Evolutionary conservation across 768 basidiomycete genomes (phyloP).

Genomic region (Pleurotus eryngii): DNA sequence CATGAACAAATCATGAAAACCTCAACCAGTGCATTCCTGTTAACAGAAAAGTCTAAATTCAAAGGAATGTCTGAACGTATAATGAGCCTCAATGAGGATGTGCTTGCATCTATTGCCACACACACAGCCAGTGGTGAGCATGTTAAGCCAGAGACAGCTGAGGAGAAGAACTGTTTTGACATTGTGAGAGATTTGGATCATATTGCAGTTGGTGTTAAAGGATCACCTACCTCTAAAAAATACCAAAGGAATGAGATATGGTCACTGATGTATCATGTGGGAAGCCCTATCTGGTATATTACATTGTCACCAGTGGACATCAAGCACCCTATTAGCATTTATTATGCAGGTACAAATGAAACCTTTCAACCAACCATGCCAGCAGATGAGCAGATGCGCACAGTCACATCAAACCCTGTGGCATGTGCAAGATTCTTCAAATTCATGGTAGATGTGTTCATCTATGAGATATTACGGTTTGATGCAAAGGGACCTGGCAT

Average conservation of each 20-base stretch:
- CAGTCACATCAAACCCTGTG: neutral
- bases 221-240: slow-evolving; percentile 16
- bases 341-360: neutral
- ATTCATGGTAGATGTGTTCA: neutral
- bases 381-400: neutral
- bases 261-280: too few relatives aligned
- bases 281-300: too few relatives aligned
- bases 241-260: neutral
- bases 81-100: slow-evolving; percentile 16
- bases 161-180: slow-evolving; percentile 31
- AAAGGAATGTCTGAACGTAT: slow-evolving; percentile 19
- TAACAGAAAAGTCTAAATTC: slow-evolving; percentile 25
- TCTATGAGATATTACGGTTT: neutral
- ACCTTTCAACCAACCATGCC: neutral
- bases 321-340: neutral
- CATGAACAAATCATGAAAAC: slow-evolving; percentile 24
- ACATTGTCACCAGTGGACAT: too few relatives aligned
- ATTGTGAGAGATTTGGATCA: slow-evolving; percentile 31
- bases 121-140: slow-evolving; percentile 20
- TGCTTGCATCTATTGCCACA: slow-evolving; percentile 15
- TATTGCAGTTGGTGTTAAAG: slow-evolving; percentile 26
- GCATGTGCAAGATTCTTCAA: neutral
- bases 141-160: slow-evolving; percentile 22
- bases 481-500: neutral
- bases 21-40: slow-evolving; percentile 22